These are phyloP conservation scores for Wickerhamiella lipophila DNA, from an alignment of 805 yeast species.

Conservation along the genomic window DNA sequence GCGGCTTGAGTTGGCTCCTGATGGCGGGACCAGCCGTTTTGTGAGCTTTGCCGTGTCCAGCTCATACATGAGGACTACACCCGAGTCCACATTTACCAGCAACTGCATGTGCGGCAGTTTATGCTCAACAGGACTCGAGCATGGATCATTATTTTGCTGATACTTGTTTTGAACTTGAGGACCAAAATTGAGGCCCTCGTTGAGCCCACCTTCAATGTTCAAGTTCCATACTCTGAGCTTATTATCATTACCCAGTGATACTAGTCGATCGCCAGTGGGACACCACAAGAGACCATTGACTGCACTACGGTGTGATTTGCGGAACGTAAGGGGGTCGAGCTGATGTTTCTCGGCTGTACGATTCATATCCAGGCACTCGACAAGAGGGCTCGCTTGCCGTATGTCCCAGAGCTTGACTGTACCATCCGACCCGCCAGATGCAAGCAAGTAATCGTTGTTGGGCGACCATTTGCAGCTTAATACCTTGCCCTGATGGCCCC, in stretches of 20 bases:
- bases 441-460: slow-evolving; percentile 42
- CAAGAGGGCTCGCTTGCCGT: slow-evolving; percentile 50
- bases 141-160: slow-evolving; percentile 43
- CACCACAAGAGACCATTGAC: slow-evolving; percentile 75
- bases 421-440: slow-evolving; percentile 75
- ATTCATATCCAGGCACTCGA: slow-evolving; percentile 49
- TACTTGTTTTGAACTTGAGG: slow-evolving; percentile 59
- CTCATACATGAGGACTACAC: slow-evolving; percentile 51
- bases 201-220: slow-evolving; percentile 37
- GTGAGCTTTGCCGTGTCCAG: slow-evolving; percentile 51
- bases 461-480: slow-evolving; percentile 69
- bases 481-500: slow-evolving; percentile 47
- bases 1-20: slow-evolving; percentile 28
- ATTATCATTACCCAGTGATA: slow-evolving; percentile 70
- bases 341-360: slow-evolving; percentile 29
- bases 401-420: slow-evolving; percentile 78
- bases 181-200: slow-evolving; percentile 61
- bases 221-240: slow-evolving; percentile 70
- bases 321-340: slow-evolving; percentile 23
- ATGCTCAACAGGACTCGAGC: slow-evolving; percentile 40
- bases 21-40: slow-evolving; percentile 35
- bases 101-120: slow-evolving; percentile 38
- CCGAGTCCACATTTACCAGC: slow-evolving; percentile 63
- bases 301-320: slow-evolving; percentile 61
- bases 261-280: slow-evolving; percentile 46